Evolutionary conservation across 1,284 basidiomycete species (phyloP), one percentile per base, ranked within the genome.

Genomic region (Caloboletus firmus): DNA sequence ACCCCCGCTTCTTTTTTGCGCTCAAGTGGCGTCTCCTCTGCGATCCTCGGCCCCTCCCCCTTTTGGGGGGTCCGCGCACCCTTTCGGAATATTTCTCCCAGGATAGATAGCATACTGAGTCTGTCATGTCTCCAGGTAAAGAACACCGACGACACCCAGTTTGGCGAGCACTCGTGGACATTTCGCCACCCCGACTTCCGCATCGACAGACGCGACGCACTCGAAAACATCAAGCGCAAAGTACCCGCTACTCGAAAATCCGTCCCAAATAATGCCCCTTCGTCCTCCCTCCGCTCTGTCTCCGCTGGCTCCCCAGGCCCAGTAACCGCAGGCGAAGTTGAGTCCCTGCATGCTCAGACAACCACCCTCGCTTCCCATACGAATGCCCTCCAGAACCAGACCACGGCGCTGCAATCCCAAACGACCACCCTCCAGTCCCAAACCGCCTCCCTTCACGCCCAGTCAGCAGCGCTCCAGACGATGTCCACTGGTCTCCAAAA

Each of bases 171-270:
- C 84, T 87, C 86, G 57, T 99, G 96, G 95, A 96, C 95, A 30
- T 99, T 99, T 71, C 85, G 90, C 49, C 95, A 98, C 72, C 93
- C 95, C 6, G 89, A 94, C 67, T 98, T 99, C 72, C 89, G 91
- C 62, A 85, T 92, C 9, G 90, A 95, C 70, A 78, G 91, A 32
- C 85, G 87, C 44, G 86, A 92, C 51, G 87, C 86, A 15, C 84
- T 98, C 47, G 94, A 98, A 70, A 92, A 93, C 65, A 97, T 98
- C 75, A 95, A 95, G 74, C 88, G 94, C 61, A 96, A 96, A 74
- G 89, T 91, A 15, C 92, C 93, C 37, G 79, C 83, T 12, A 81
- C 83, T 51, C 84, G 85, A 57, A 89, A 87, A 73, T 68, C 74
- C 8, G 42, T 26, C 11, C 49, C 61, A 7, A 54, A 57, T 17